These are phyloP conservation scores for Pseudocercospora fuligena DNA, from an alignment of 2,329 filamentous ascomycete species.

Conservation along the genomic window DNA sequence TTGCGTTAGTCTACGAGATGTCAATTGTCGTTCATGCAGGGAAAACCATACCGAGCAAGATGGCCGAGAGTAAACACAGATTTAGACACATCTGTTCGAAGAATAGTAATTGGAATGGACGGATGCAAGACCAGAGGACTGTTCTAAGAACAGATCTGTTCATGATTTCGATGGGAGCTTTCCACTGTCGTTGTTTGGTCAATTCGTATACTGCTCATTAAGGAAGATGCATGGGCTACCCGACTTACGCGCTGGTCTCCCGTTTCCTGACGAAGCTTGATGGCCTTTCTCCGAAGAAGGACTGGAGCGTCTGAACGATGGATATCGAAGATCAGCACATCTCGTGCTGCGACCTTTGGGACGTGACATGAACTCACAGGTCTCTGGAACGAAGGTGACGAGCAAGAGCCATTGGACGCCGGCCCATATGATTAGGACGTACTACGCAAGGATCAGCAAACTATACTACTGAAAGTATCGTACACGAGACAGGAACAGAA, in stretches of 20 bases:
- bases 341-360: background rate
- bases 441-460: slow-evolving; percentile 43
- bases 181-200: slow-evolving; percentile 57
- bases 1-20: background rate
- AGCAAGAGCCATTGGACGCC: slow-evolving; percentile 68
- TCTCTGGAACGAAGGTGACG: slow-evolving; percentile 79
- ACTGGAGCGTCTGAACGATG: slow-evolving; percentile 58
- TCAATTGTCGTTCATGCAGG: background rate
- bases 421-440: slow-evolving; percentile 82
- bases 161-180: slow-evolving; percentile 75
- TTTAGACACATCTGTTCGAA: slow-evolving; percentile 79
- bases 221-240: background rate
- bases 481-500: background rate
- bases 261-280: slow-evolving; percentile 70
- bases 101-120: slow-evolving; percentile 77
- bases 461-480: background rate
- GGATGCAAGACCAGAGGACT: slow-evolving; percentile 58
- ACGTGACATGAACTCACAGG: slow-evolving; percentile 50
- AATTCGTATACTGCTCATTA: background rate
- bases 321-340: background rate
- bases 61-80: slow-evolving; percentile 80
- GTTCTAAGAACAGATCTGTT: slow-evolving; percentile 67
- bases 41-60: slow-evolving; percentile 61
- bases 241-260: slow-evolving; percentile 58
- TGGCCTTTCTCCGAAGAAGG: slow-evolving; percentile 75